Conservation (phyloP, 495 filamentous ascomycete species). For the Annulohypoxylon nitens region DNA sequence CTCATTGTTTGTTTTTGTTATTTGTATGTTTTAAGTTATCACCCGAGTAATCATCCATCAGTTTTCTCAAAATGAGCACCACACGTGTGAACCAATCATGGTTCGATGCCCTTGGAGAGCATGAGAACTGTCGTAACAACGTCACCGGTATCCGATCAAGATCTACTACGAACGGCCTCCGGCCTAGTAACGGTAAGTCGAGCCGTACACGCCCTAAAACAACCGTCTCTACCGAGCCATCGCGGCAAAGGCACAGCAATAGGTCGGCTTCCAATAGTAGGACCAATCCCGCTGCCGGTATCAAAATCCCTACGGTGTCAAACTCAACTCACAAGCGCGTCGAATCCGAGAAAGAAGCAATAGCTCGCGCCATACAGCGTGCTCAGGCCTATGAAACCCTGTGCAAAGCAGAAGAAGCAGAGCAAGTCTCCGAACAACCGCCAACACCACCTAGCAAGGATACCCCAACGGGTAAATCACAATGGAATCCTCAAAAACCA, state of each 20-base stretch:
- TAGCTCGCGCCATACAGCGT: neutral
- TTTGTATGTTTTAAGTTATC: neutral
- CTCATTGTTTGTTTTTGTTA: neutral
- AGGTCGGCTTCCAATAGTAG: neutral
- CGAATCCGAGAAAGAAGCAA: neutral
- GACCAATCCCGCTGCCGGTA: neutral
- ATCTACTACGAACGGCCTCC: too few relatives aligned
- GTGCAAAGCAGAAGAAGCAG: neutral
- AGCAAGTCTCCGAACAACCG: neutral
- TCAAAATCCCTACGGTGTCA: neutral
- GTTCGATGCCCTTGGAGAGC: conserved; percentile 2
- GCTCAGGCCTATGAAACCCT: conserved; percentile 30
- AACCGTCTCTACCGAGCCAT: neutral
- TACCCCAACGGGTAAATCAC: too few relatives aligned
- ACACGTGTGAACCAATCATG: neutral
- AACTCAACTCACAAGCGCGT: neutral
- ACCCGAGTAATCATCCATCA: neutral
- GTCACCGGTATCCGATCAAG: neutral
- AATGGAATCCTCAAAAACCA: conserved; percentile 24
- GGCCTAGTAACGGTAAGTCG: neutral
- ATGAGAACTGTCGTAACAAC: neutral
- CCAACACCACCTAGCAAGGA: neutral
- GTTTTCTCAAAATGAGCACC: neutral
- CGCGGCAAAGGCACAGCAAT: neutral
- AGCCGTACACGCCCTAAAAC: neutral